Percentiles rank a stretch among this genome's conserved stretches.
These are phyloP conservation scores for Stephania yunnanensis DNA, from an alignment of 164 flowering plant genomes.

Conservation along the genomic window DNA sequence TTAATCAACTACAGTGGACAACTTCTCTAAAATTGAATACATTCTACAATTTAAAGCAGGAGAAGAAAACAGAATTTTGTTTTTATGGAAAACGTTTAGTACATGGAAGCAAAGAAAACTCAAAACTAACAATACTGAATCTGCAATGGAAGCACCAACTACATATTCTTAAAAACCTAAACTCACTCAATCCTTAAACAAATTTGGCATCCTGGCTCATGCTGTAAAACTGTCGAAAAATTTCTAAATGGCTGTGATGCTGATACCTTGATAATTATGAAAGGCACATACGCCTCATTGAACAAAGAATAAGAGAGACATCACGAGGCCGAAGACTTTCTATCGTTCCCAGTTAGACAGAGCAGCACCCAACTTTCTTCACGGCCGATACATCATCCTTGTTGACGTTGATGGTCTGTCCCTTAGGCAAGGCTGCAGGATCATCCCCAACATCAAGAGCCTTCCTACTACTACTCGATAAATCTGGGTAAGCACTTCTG, in stretches of 20 bases:
- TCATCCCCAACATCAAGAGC: conserved; percentile 68
- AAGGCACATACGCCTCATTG: neutral
- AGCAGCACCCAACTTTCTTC: conserved; percentile 67
- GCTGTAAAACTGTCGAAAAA: conserved; percentile 3
- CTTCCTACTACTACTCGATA: conserved; percentile 69
- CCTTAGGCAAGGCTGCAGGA: conserved; percentile 66
- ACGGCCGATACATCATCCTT: conserved; percentile 81
- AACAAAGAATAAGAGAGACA: neutral
- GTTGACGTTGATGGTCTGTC: conserved; percentile 70
- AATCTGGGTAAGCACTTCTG: conserved; percentile 66
- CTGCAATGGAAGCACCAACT: neutral
- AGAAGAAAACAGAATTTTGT: conserved; percentile 14
- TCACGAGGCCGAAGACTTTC: neutral
- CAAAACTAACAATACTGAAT: conserved; percentile 7
- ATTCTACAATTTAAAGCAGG: conserved; percentile 11
- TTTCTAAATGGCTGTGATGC: conserved; percentile 7
- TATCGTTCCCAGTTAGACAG: conserved; percentile 25
- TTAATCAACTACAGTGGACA: neutral
- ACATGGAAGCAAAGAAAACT: conserved; percentile 4
- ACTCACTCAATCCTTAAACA: conserved; percentile 1
- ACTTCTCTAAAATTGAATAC: neutral
- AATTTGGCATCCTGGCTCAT: conserved; percentile 1
- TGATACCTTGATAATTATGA: conserved; percentile 10
- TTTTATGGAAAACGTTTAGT: conserved; percentile 4
- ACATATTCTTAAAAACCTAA: conserved; percentile 3